Base-by-base conservation (phyloP, 208 protist genomes). In the Leishmania tropica region DNA sequence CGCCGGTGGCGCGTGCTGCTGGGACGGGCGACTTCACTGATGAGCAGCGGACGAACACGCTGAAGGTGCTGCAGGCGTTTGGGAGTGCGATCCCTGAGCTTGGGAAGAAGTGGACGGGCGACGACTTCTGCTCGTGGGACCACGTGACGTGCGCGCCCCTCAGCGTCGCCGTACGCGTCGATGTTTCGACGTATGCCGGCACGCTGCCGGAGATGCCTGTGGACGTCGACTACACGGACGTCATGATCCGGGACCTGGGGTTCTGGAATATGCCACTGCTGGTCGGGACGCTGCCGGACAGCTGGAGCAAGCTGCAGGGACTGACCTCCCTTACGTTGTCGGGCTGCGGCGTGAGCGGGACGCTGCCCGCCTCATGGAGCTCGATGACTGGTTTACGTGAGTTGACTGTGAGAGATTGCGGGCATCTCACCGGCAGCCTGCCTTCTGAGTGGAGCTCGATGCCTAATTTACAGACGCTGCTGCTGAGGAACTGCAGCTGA, bases 151-250 rank as follows among this genome's bases (percentile, higher is more conserved):
- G n/a, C n/a, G n/a, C n/a, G n/a, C n/a, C n/a, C n/a, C n/a, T n/a
- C n/a, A n/a, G n/a, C n/a, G n/a, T n/a, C n/a, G n/a, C n/a, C n/a
- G n/a, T 15, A 15, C 35, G 2, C n/a, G n/a, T n/a, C n/a, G n/a
- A n/a, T n/a, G n/a, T n/a, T n/a, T n/a, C 47, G 47, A 48, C 47
- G 21, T 47, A 48, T 31, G 3, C 35, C n/a, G 75, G 75, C 31
- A 64, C 53, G 56, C 75, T 78, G 75, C 75, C 75, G 75, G 75
- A 78, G 58, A 78, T 78, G 75, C 75, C 75, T 45, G 48, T 31
- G 31, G 75, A 40, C 75, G 56, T 78, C 19, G 58, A 78, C 75
- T 78, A 78, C 75, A 31, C 56, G 53, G 17, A 53, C 15, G 75
- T 78, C 3, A 53, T 78, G 47, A 31, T 75, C n/a, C n/a, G n/a